phyloP scores from a whole-genome alignment of 2,329 filamentous ascomycete genomes.

The Cadophora luteo-olivacea region DNA sequence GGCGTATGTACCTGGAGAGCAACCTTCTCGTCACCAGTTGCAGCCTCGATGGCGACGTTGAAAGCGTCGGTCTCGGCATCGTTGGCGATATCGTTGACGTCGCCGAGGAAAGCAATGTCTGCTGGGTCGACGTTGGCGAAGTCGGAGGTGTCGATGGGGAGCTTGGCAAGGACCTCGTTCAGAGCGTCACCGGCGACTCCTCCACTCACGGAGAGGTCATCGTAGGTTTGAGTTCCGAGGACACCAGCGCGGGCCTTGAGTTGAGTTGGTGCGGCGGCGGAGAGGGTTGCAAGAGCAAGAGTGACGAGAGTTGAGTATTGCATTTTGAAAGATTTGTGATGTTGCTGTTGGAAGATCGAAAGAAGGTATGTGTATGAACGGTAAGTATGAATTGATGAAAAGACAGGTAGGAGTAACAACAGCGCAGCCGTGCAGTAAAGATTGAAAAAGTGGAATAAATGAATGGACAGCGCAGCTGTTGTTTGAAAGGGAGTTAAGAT shows the following conservation, averaged over 20 bases:
- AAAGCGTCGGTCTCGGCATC: conserved; percentile 50
- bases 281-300: conserved; percentile 17
- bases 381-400: not conserved
- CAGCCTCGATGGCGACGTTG: conserved; percentile 59
- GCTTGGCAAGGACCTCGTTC: conserved; percentile 48
- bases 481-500: not conserved
- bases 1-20: conserved; percentile 49
- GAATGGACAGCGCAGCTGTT: conserved; percentile 4
- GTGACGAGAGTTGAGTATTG: conserved; percentile 15
- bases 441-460: conserved; percentile 1
- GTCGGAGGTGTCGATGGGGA: conserved; percentile 22
- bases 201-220: conserved; percentile 55
- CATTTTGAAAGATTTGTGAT: conserved; percentile 10
- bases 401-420: conserved; percentile 18
- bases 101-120: conserved; percentile 28
- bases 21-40: conserved; percentile 44
- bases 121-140: conserved; percentile 26
- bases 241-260: conserved; percentile 11
- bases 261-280: conserved; percentile 18
- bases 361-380: not conserved
- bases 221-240: conserved; percentile 19
- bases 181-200: conserved; percentile 59
- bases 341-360: not conserved
- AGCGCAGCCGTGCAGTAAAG: conserved; percentile 23
- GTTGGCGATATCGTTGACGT: conserved; percentile 46